These are phyloP conservation scores for Phalaenopsis equestris DNA, from an alignment of 106 monocot species.

Conservation along the genomic window DNA sequence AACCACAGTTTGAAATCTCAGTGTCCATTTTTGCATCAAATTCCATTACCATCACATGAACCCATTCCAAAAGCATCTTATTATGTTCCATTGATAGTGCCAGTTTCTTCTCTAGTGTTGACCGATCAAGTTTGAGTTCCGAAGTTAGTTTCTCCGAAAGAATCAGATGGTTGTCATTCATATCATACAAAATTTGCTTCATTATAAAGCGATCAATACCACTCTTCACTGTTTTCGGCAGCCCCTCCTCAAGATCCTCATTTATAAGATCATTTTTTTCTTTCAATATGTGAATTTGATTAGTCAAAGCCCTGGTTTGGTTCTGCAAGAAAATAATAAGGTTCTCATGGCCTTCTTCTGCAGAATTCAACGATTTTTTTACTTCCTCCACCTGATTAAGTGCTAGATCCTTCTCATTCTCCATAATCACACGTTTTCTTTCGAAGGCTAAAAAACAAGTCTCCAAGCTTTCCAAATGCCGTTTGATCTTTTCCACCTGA, in stretches of 20 bases:
- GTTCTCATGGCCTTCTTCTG: slow-evolving; percentile 27
- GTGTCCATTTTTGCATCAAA: slow-evolving; percentile 18
- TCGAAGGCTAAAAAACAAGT: slow-evolving; percentile 25
- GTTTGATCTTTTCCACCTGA: slow-evolving; percentile 44
- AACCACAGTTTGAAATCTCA: slow-evolving; percentile 4
- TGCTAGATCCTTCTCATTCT: slow-evolving; percentile 24
- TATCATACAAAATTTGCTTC: slow-evolving; percentile 41
- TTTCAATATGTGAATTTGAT: slow-evolving; percentile 32
- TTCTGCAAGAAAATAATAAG: slow-evolving; percentile 7
- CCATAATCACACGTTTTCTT: slow-evolving; percentile 25
- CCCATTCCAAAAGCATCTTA: slow-evolving; percentile 41
- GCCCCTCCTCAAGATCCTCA: slow-evolving; percentile 36
- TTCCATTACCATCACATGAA: slow-evolving; percentile 23
- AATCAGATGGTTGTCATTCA: slow-evolving; percentile 30
- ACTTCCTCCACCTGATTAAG: slow-evolving; percentile 31
- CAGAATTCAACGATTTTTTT: slow-evolving; percentile 17
- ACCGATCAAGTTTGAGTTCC: slow-evolving; percentile 36
- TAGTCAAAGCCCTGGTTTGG: slow-evolving; percentile 15
- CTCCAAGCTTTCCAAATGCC: slow-evolving; percentile 36
- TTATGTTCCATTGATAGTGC: slow-evolving; percentile 19
- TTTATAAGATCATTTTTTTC: slow-evolving; percentile 25
- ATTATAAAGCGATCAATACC: slow-evolving; percentile 44
- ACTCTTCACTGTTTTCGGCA: slow-evolving; percentile 29
- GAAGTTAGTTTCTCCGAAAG: slow-evolving; percentile 33
- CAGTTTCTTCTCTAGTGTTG: slow-evolving; percentile 20